Base-by-base conservation (phyloP, 768 basidiomycete genomes). In the Myochromella boudieri region DNA sequence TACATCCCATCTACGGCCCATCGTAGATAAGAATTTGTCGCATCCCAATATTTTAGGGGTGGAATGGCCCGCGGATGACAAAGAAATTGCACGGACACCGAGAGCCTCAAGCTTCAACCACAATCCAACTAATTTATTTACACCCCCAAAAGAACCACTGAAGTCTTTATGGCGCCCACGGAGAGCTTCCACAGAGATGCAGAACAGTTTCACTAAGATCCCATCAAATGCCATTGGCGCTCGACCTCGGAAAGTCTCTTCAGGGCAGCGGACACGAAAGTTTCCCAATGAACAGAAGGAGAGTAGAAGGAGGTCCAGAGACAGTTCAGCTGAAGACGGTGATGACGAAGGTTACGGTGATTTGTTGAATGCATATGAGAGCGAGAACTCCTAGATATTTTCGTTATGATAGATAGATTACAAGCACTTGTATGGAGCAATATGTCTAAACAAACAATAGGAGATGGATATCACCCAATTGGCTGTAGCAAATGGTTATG, bases 321-420 rank as follows among this genome's bases (percentile, higher is more conserved):
- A 84, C 27, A 88, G 84, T 58, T 79, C 75, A 17, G 87, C 84
- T 0, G 84, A 85, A 43, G 86, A 89, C 48, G 87, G 88, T 3
- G 87, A 89, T 49, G 88, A 90, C 54, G 80, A 81, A 60, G 77
- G 85, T 3, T 89, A 88, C 44, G 86, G 84, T 54, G 88, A 89
- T 10, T 59, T 91, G 44, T 64, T 91, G 49, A 88, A 84, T 60
- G 87, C 87, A 15, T 91, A 91, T 57, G 87, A 90, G 67, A 88
- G 87, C 58, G 87, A 88, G 42, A 72, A 70, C 20, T 51, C 37
- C 54, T 22, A 44, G 33, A 34, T 31, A 28, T 21, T 47, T 55
- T 39, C 43, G 17, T 33, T 41, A 17, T 44, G 43, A 42, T 45
- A 34, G 44, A 17, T n/a, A n/a, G n/a, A n/a, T n/a, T n/a, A n/a